Conservation (phyloP, 1,139 yeast species). For the Taphrina confusa region DNA sequence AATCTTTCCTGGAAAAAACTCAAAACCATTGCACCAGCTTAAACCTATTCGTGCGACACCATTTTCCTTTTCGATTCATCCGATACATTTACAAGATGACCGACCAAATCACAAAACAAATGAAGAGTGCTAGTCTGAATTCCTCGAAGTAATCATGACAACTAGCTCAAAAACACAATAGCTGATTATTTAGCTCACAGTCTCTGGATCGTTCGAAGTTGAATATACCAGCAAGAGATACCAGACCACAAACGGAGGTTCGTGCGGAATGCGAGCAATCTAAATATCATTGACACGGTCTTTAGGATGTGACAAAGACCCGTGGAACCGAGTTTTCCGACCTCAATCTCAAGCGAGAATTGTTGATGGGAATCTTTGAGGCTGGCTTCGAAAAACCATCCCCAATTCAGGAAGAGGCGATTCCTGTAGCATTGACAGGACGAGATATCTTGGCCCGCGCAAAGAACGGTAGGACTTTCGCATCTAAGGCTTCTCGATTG, state of each 20-base stretch:
- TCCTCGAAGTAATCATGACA: not conserved
- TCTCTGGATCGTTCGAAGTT: slow-evolving; percentile 23
- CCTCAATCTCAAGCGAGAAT: slow-evolving; percentile 55
- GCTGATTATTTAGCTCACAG: slow-evolving; percentile 5
- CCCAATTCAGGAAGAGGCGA: slow-evolving; percentile 96
- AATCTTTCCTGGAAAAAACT: too few species aligned
- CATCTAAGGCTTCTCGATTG: too few species aligned
- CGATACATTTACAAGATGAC: slow-evolving; percentile 2
- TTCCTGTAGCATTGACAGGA: slow-evolving; percentile 93
- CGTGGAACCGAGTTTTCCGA: slow-evolving; percentile 92
- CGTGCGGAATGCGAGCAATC: too few species aligned
- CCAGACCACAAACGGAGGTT: slow-evolving; percentile 36
- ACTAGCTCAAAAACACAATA: too few species aligned
- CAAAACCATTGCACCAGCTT: too few species aligned
- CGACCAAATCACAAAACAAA: slow-evolving; percentile 17
- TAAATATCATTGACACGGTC: too few species aligned
- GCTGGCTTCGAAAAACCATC: slow-evolving; percentile 99
- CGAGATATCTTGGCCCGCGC: slow-evolving; percentile 97
- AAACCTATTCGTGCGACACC: slow-evolving; percentile 9
- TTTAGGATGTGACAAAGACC: slow-evolving; percentile 77
- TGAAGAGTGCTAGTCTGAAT: slow-evolving; percentile 4
- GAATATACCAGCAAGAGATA: slow-evolving; percentile 35
- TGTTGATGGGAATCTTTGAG: slow-evolving; percentile 96
- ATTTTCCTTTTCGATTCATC: not conserved
- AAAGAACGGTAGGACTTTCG: slow-evolving; percentile 65